Evolutionary conservation across 1,284 basidiomycete species (phyloP).

Genomic region (Cryptococcus wingfieldii): DNA sequence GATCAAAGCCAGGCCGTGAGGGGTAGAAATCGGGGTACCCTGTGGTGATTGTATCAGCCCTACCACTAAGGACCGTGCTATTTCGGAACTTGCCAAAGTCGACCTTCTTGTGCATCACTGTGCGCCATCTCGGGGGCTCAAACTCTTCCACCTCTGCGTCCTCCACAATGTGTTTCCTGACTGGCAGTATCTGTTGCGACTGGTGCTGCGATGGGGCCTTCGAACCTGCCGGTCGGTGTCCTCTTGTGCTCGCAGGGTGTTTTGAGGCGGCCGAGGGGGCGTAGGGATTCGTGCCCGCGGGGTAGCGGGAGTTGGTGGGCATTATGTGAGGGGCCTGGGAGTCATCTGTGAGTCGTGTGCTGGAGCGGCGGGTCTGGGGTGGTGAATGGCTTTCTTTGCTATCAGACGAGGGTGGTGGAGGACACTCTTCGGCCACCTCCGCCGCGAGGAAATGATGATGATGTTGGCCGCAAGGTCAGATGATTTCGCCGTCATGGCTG

Average conservation of each 20-base stretch:
- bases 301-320: constrained; percentile 14
- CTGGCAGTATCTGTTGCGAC: constrained; percentile 7
- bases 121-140: constrained; percentile 44
- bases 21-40: constrained; percentile 84
- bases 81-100: constrained; percentile 39
- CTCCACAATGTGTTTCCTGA: neutral
- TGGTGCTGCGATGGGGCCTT: constrained; percentile 1
- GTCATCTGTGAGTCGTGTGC: neutral
- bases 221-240: neutral
- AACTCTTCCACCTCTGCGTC: constrained; percentile 43
- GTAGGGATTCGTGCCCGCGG: constrained; percentile 17
- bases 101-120: constrained; percentile 38
- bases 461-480: too few species aligned
- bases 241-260: neutral
- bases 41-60: constrained; percentile 34
- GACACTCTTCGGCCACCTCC: too few species aligned
- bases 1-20: constrained; percentile 70
- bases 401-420: neutral
- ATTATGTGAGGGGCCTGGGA: neutral
- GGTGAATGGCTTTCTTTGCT: too few species aligned
- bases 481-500: too few species aligned
- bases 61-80: neutral
- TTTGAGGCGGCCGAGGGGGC: constrained; percentile 4
- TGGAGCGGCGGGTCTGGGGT: too few species aligned
- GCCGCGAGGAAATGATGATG: too few species aligned